A percentile compares a stretch with the other conserved stretches of the same genome.
Evolutionary conservation across 208 protist species (phyloP).

Genomic region (Crithidia expoeki): DNA sequence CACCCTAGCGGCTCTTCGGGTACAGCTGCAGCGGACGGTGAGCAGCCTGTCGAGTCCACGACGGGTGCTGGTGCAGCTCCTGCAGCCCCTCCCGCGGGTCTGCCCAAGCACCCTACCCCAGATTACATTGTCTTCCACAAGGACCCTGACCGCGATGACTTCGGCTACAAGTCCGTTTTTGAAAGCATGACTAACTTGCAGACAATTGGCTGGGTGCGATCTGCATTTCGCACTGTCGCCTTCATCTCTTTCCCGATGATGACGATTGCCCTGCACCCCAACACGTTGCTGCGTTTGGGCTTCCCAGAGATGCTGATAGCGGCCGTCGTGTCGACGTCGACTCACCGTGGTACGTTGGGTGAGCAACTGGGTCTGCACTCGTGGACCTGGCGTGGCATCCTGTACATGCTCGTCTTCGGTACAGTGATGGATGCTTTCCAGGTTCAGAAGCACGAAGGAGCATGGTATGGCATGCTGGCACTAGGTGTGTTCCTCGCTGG

Average conservation of each 20-base stretch:
- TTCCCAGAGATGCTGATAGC: slow-evolving; percentile 39
- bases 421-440: slow-evolving; percentile 22
- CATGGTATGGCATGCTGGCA: slow-evolving; percentile 37
- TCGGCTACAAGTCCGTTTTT: slow-evolving; percentile 34
- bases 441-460: slow-evolving; percentile 25
- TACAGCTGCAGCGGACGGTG: background rate
- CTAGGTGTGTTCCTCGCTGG: slow-evolving; percentile 25
- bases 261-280: slow-evolving; percentile 42
- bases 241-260: slow-evolving; percentile 38
- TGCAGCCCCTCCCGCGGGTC: background rate
- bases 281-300: slow-evolving; percentile 35
- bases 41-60: slow-evolving; percentile 1
- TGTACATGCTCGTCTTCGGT: slow-evolving; percentile 30
- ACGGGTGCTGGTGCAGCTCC: background rate
- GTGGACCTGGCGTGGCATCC: slow-evolving; percentile 34
- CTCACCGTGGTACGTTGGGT: slow-evolving; percentile 30
- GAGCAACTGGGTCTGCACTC: slow-evolving; percentile 45
- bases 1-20: slow-evolving; percentile 4
- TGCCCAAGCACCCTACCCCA: slow-evolving; percentile 22
- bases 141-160: slow-evolving; percentile 32
- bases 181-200: slow-evolving; percentile 27
- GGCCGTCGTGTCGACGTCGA: slow-evolving; percentile 37
- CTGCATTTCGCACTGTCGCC: slow-evolving; percentile 33
- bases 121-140: slow-evolving; percentile 40
- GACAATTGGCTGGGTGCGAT: slow-evolving; percentile 21